Evolutionary conservation across 495 filamentous ascomycete species (phyloP).

Genomic region (Neurospora sp.): DNA sequence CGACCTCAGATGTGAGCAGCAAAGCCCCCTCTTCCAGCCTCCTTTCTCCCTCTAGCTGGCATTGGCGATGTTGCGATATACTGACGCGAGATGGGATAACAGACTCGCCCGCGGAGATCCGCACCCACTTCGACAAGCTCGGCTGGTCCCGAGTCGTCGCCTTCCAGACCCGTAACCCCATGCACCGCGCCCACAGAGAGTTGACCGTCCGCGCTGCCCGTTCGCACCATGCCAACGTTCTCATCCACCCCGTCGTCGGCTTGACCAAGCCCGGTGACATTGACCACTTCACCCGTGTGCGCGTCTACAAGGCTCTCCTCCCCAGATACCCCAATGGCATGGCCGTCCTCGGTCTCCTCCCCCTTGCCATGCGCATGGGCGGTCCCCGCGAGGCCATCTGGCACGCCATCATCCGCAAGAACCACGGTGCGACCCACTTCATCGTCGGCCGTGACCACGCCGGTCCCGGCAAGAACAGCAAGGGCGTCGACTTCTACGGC

Average conservation of each 20-base stretch:
- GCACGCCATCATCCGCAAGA: conserved; percentile 99
- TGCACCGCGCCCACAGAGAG: conserved; percentile 97
- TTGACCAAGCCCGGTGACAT: conserved; percentile 98
- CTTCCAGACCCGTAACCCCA: conserved; percentile 98
- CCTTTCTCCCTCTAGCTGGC: background rate
- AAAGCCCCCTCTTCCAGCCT: background rate
- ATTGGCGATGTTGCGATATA: background rate
- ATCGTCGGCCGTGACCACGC: conserved; percentile 98
- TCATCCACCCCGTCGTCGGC: conserved; percentile 97
- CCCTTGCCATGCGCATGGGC: conserved; percentile 97
- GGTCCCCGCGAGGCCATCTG: conserved; percentile 97
- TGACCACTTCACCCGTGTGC: conserved; percentile 98
- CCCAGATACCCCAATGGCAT: conserved; percentile 98
- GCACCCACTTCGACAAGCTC: conserved; percentile 96
- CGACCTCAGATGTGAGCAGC: conserved; percentile 65
- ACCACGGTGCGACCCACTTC: conserved; percentile 98
- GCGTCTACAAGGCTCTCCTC: conserved; percentile 93
- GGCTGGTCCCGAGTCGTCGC: conserved; percentile 94
- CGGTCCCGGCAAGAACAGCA: conserved; percentile 92
- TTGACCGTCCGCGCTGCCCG: conserved; percentile 94
- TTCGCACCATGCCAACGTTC: conserved; percentile 89
- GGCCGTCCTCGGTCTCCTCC: conserved; percentile 92
- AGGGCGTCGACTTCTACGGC: conserved; percentile 94
- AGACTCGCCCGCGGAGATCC: conserved; percentile 93
- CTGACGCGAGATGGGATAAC: conserved; percentile 2